Base-by-base conservation (phyloP, 768 basidiomycete genomes). In the Termitomyces sp. region DNA sequence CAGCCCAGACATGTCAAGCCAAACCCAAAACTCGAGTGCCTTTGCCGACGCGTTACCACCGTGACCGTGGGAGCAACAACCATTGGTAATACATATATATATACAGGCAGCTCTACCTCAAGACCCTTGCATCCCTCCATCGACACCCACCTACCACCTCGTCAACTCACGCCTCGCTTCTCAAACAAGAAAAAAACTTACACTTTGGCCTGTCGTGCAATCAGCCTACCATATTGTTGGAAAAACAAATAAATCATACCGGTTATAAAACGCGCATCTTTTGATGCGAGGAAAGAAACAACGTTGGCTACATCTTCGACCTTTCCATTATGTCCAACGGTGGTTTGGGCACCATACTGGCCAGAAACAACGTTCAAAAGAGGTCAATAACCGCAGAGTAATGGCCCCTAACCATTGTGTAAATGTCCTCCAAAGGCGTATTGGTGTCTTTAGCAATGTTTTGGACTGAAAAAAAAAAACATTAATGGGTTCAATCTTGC, bases 1-100 rank as follows among this genome's bases (percentile, higher is more conserved):
- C 73, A 91, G 80, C 54, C 83, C 82, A 57, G 88, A 85, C 88
- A 90, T 90, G 29, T 7, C 3, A 29, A 29, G 29, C 29, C n/a
- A n/a, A n/a, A n/a, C n/a, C n/a, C n/a, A n/a, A n/a, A n/a, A n/a
- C n/a, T n/a, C n/a, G n/a, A n/a, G n/a, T n/a, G n/a, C n/a, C n/a
- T n/a, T n/a, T n/a, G 7, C 29, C 7, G 29, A 29, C 29, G 29
- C 29, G 29, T 29, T 3, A 29, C 29, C 29, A 4, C 7, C 29
- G 29, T 29, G 29, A 3, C 29, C 29, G 29, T 29, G 29, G 29
- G 29, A 29, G n/a, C n/a, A n/a, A n/a, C n/a, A n/a, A n/a, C n/a
- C n/a, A n/a, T n/a, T n/a, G n/a, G n/a, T n/a, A n/a, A n/a, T n/a
- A n/a, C n/a, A n/a, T n/a, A n/a, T n/a, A n/a, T n/a, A n/a, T n/a